Conservation (phyloP, 768 basidiomycete species). For the Cystobasidium onofrii region DNA sequence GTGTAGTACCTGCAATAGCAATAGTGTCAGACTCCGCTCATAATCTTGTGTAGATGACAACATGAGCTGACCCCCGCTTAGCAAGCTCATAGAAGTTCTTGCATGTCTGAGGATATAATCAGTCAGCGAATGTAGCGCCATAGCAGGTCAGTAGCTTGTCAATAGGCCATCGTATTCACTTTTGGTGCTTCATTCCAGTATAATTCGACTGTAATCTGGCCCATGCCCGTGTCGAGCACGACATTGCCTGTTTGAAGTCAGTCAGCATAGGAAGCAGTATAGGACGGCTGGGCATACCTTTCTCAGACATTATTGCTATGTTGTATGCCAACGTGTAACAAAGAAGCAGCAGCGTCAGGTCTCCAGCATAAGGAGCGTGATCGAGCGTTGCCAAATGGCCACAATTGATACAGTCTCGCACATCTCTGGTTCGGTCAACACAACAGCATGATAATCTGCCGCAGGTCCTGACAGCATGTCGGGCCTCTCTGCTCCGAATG, state of each 20-base stretch:
- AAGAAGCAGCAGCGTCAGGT: no score
- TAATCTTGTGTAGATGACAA: background rate
- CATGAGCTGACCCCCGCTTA: slow-evolving; percentile 42
- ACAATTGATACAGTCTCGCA: no score
- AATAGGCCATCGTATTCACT: slow-evolving; percentile 44
- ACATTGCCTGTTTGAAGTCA: slow-evolving; percentile 49
- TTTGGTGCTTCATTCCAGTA: slow-evolving; percentile 87
- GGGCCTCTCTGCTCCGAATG: background rate
- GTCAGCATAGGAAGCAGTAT: background rate
- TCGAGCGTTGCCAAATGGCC: background rate
- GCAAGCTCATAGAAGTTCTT: slow-evolving; percentile 87
- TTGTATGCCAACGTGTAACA: no score
- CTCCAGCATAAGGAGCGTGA: background rate
- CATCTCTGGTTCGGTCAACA: no score
- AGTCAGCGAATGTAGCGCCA: background rate
- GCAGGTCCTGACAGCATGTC: background rate
- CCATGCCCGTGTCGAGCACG: slow-evolving; percentile 70
- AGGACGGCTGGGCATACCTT: background rate
- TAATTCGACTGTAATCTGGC: slow-evolving; percentile 79
- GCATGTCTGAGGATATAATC: slow-evolving; percentile 59
- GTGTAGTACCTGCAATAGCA: slow-evolving; percentile 71
- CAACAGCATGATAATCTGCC: background rate
- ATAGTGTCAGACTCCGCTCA: background rate
- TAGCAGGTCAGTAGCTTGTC: no score
- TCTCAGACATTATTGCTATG: background rate